These are phyloP conservation scores for Pyrenochaeta sp. DNA, from an alignment of 2,329 filamentous ascomycete species.

Conservation along the genomic window DNA sequence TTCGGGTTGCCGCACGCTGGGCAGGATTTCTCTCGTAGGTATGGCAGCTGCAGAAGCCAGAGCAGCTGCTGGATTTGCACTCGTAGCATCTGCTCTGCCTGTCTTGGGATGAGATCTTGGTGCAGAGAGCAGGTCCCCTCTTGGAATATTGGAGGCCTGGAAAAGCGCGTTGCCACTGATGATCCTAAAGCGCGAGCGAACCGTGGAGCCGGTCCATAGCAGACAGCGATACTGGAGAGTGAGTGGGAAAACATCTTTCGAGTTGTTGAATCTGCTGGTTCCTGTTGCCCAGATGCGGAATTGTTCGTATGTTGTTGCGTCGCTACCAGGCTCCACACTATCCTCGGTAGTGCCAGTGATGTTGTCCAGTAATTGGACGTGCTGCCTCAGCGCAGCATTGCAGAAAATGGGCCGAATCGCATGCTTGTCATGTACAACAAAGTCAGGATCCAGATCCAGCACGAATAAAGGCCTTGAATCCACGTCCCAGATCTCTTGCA, in stretches of 20 bases:
- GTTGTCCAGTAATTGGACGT: conserved; percentile 38
- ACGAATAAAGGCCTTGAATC: conserved; percentile 45
- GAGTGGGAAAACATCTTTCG: conserved; percentile 56
- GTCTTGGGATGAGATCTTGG: conserved; percentile 1
- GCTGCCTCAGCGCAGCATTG: conserved; percentile 39
- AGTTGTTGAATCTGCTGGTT: conserved; percentile 55
- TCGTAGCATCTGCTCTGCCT: conserved; percentile 2
- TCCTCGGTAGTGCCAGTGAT: conserved; percentile 22
- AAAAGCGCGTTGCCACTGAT: conserved; percentile 34
- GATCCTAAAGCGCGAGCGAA: conserved; percentile 40
- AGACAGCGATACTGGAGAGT: conserved; percentile 46
- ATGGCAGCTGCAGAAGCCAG: conserved; percentile 10
- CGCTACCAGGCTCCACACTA: neutral
- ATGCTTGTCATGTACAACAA: conserved; percentile 15
- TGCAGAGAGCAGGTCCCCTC: conserved; percentile 10
- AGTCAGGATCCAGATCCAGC: conserved; percentile 42
- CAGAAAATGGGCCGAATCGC: conserved; percentile 39
- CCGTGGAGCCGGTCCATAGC: conserved; percentile 43
- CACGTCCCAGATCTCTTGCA: conserved; percentile 41
- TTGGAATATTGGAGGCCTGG: conserved; percentile 23
- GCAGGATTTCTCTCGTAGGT: neutral
- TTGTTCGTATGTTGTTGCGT: conserved; percentile 38
- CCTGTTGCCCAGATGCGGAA: conserved; percentile 56
- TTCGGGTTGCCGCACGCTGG: conserved; percentile 14
- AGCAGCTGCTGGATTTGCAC: conserved; percentile 5